Base-by-base conservation (phyloP, 106 monocot species). In the Dendrobium nobile region DNA sequence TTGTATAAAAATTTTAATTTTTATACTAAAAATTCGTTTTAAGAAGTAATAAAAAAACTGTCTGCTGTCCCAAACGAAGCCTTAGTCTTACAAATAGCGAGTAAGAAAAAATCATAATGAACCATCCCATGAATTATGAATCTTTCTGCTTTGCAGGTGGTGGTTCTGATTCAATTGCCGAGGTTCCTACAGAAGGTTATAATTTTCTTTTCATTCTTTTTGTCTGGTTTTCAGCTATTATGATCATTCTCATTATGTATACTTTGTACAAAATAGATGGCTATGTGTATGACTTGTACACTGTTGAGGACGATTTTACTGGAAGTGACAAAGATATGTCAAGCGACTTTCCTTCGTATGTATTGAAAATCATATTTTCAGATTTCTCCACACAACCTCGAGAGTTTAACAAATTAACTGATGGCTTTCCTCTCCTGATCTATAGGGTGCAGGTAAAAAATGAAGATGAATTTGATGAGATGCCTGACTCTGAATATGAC, bases 221-320 rank as follows among this genome's bases (percentile, higher is more conserved):
- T 11, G 3, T 76, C 48, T 51, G 7, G 26, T 28, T 51, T 26
- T 76, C 0, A 15, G n/a, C 44, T 76, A 27, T 58, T 58, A 28
- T 78, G 27, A 41, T 40, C 20, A 58, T 55, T n/a, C 26, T 77
- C 43, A 48, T 28, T 77, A n/a, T 48, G 4, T 31, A 1, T 77
- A 15, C 0, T 78, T 47, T 61, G 41, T 81, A 31, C 4, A 75
- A 41, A 79, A 73, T 77, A 89, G 91, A 87, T 37, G 75, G 79
- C 67, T 90, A 87, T 83, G 92, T 95, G 13, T 95, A 92, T 86
- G 92, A 95, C 47, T 68, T 95, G 73, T 92, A 95, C 74, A 90
- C 90, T 59, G 87, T 91, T 58, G 85, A 84, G 43, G 85, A 89
- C 31, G 76, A 73, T 58, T 28, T 73, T 40, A 74, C 47, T 77